These are phyloP conservation scores for Talaromyces trachyspermus DNA, from an alignment of 495 filamentous ascomycete genomes.

Conservation along the genomic window DNA sequence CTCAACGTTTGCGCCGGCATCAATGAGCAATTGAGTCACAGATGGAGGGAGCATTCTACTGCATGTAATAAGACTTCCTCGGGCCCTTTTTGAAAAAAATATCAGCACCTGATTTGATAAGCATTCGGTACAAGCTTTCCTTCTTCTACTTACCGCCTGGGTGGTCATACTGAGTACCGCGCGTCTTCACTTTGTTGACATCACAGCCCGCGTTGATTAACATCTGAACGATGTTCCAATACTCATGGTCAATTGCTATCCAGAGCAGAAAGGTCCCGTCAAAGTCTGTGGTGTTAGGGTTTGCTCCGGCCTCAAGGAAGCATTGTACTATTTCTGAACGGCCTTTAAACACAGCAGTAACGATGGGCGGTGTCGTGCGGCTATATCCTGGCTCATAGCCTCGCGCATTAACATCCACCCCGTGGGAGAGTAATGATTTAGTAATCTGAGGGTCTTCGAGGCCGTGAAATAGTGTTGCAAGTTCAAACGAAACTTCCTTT, in stretches of 20 bases:
- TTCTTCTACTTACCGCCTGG: not conserved
- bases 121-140: not conserved
- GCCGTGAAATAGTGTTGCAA: not conserved
- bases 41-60: not conserved
- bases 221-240: not conserved
- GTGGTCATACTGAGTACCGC: not conserved
- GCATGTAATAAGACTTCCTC: not conserved
- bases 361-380: too few relatives aligned
- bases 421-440: not conserved
- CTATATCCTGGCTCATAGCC: not conserved
- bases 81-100: not conserved
- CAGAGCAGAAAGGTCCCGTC: not conserved
- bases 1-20: not conserved
- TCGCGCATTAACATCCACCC: not conserved
- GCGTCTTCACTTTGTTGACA: not conserved
- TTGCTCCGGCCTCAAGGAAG: conserved; percentile 23
- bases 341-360: not conserved
- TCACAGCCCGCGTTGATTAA: not conserved
- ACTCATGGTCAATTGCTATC: not conserved
- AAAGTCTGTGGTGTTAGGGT: not conserved
- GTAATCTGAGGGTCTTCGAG: not conserved
- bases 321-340: not conserved
- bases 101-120: not conserved
- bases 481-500: not conserved
- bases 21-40: not conserved